Evolutionary conservation across 2,329 filamentous ascomycete genomes (phyloP), one percentile per base, ranked within the genome.

Genomic region (Colletotrichum tamarilloi): DNA sequence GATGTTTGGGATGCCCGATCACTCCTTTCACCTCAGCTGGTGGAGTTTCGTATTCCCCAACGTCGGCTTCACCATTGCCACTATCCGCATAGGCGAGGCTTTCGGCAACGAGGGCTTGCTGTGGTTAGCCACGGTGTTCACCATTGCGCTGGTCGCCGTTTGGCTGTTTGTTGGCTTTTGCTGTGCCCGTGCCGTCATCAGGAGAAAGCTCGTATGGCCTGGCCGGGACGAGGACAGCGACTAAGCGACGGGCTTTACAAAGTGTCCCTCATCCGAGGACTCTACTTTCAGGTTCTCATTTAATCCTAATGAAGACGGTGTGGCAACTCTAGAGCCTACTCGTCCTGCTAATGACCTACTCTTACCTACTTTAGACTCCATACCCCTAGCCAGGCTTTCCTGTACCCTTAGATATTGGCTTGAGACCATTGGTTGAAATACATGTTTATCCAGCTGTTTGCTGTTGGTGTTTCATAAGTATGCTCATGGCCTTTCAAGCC

Each of bases 21-120:
- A 60, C 52, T 72, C 76, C 2, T 86, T 86, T 70, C 84, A 82
- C 71, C 78, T 85, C 38, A 85, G 82, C 66, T 93, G 90, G 90
- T 92, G 89, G 86, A 89, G 89, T 6, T 89, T 91, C 79, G 85
- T 91, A 12, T 91, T 91, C 75, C 89, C 89, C 11, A 90, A 91
- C 66, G 88, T 86, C 0, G 89, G 89, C 0, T 84, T 91, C 30
- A 87, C 86, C 0, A 80, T 90, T 30, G 88, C 88, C 2, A 86
- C 86, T 1, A 88, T 90, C 42, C 84, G 87, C 32, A 82, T 89
- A 55, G 88, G 86, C 0, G 83, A 84, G 19, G 83, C 81, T 1
- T 81, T 89, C 38, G 77, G 83, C 1, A 90, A 87, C 73, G 67
- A 83, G 4, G 86, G 82, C 0, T 81, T 90, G 52, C 76, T 84